These are phyloP conservation scores for Arachis monticola DNA, from an alignment of 331 rosid species.

Conservation along the genomic window DNA sequence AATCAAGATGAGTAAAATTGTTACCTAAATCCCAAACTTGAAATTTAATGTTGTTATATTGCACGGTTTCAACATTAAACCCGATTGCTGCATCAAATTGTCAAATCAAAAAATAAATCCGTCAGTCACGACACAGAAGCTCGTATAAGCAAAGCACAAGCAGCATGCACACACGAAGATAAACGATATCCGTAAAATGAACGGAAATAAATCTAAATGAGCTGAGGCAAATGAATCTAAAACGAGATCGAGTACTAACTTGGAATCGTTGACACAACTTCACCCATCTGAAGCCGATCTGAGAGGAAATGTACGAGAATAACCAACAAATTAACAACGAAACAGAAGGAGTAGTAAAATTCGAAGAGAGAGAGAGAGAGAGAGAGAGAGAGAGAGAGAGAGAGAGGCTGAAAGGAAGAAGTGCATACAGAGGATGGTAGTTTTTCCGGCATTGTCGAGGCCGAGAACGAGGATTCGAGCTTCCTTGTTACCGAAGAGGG, in stretches of 20 bases:
- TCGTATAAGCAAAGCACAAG: slow-evolving; percentile 9
- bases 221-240: slow-evolving; percentile 28
- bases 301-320: slow-evolving; percentile 35
- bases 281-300: slow-evolving; percentile 99
- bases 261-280: slow-evolving; percentile 99
- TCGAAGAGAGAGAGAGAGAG: neutral
- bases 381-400: slow-evolving; percentile 15
- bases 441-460: slow-evolving; percentile 99
- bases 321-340: slow-evolving; percentile 19
- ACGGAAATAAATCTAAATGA: slow-evolving; percentile 2
- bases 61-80: slow-evolving; percentile 97
- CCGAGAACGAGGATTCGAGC: slow-evolving; percentile 99
- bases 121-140: slow-evolving; percentile 9
- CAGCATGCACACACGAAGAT: neutral
- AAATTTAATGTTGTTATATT: slow-evolving; percentile 93
- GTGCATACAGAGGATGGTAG: slow-evolving; percentile 87
- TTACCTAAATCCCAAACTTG: slow-evolving; percentile 99
- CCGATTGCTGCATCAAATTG: slow-evolving; percentile 86
- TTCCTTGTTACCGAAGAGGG: slow-evolving; percentile 91
- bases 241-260: slow-evolving; percentile 72
- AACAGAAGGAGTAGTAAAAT: neutral
- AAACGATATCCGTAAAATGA: neutral
- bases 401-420: slow-evolving; percentile 12
- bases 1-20: slow-evolving; percentile 26
- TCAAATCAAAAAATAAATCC: slow-evolving; percentile 18